These are phyloP conservation scores for Fusarium sp. DNA, from an alignment of 2,329 filamentous ascomycete genomes.

Conservation along the genomic window DNA sequence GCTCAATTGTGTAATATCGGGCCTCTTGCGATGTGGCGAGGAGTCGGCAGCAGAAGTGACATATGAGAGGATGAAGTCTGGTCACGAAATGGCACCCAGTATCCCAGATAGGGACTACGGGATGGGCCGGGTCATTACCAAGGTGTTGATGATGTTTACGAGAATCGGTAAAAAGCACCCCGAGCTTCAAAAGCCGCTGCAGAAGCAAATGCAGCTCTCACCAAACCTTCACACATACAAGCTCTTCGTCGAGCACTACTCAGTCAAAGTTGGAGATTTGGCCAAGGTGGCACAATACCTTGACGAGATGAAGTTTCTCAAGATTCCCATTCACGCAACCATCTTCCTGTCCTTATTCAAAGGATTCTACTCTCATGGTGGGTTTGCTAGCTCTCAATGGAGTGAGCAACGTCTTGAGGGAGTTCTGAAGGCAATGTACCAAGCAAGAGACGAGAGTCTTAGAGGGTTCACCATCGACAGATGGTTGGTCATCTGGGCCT, in stretches of 20 bases:
- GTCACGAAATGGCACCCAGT: constrained; percentile 56
- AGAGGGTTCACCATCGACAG: constrained; percentile 63
- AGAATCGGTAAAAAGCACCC: constrained; percentile 66
- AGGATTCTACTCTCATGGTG: constrained; percentile 81
- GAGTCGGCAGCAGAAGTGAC: constrained; percentile 80
- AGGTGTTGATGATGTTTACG: constrained; percentile 68
- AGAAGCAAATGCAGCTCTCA: constrained; percentile 72
- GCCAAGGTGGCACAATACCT: constrained; percentile 76
- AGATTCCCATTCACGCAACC: constrained; percentile 76
- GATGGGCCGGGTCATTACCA: constrained; percentile 62
- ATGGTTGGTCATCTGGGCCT: constrained; percentile 70
- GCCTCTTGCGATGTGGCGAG: constrained; percentile 82
- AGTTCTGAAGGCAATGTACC: constrained; percentile 74
- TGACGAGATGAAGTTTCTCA: constrained; percentile 80
- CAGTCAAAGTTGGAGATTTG: constrained; percentile 75
- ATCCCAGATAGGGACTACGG: constrained; percentile 60
- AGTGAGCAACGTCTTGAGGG: constrained; percentile 73
- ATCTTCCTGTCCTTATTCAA: constrained; percentile 86
- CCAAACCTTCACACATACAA: constrained; percentile 85
- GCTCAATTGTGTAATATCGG: constrained; percentile 86
- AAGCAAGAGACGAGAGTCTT: constrained; percentile 60
- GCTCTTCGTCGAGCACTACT: constrained; percentile 81
- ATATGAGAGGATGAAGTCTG: constrained; percentile 84
- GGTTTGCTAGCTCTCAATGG: constrained; percentile 74
- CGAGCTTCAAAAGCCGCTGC: constrained; percentile 63